These are phyloP conservation scores for Alternaria sp. DNA, from an alignment of 2,329 filamentous ascomycete species.

Conservation along the genomic window DNA sequence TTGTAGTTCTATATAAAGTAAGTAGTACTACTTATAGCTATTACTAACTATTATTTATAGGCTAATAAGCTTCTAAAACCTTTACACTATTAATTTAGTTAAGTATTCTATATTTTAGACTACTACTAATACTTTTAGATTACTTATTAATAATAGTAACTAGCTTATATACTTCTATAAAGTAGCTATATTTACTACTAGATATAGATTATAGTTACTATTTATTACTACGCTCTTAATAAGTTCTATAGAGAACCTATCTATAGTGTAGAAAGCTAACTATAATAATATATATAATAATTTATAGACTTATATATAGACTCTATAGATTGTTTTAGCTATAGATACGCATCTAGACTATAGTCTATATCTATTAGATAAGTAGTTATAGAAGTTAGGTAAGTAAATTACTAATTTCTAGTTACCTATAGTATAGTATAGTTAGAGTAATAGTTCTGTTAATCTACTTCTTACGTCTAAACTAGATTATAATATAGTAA, in stretches of 20 bases:
- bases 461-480: neutral
- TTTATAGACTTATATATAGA: neutral
- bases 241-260: neutral
- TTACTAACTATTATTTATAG: neutral
- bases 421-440: neutral
- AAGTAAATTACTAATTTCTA: no score
- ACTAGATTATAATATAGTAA: neutral
- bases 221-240: neutral
- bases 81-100: neutral
- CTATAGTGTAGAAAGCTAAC: neutral
- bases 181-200: neutral
- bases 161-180: neutral
- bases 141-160: neutral
- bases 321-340: neutral
- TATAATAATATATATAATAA: neutral
- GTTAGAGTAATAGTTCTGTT: neutral
- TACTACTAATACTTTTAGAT: neutral
- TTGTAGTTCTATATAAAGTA: neutral
- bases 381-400: no score
- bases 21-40: neutral
- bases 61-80: neutral
- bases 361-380: neutral
- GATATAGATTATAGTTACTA: neutral
- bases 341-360: neutral
- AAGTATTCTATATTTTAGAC: neutral